A percentile compares a stretch with the other conserved stretches of the same genome.
These are phyloP conservation scores for Asparagopsis taxiformis DNA, from an alignment of 31 red algal species.

Conservation along the genomic window DNA sequence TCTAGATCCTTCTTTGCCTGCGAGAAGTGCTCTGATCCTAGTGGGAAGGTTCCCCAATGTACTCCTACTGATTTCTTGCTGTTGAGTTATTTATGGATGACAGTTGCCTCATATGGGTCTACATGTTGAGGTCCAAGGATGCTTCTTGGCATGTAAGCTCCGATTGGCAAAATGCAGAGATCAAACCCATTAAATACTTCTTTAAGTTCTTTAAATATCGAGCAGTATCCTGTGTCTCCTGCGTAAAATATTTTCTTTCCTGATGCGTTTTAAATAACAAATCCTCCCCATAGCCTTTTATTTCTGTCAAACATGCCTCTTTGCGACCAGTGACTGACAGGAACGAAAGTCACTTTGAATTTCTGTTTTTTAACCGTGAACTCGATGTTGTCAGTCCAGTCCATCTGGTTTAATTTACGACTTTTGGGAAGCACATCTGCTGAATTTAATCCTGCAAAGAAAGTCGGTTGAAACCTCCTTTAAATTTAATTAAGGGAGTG, in stretches of 20 bases:
- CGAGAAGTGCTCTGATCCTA: too few species aligned
- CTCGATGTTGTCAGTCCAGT: background rate
- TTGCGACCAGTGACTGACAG: conserved; percentile 10
- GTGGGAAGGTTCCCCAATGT: conserved; percentile 17
- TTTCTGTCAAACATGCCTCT: conserved; percentile 11
- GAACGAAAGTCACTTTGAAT: conserved; percentile 4
- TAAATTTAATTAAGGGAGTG: conserved; percentile 6
- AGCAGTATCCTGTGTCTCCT: conserved; percentile 29
- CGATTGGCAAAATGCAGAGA: conserved; percentile 22
- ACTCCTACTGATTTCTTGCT: conserved; percentile 2
- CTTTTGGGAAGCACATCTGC: conserved; percentile 3
- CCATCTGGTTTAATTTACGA: background rate
- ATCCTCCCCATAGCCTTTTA: conserved; percentile 19
- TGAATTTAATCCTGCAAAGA: too few species aligned
- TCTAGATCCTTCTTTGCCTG: too few species aligned
- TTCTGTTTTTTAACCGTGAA: conserved; percentile 3
- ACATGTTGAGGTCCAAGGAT: conserved; percentile 8
- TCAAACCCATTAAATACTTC: conserved; percentile 6
- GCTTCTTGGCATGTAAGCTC: conserved; percentile 24
- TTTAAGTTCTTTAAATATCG: conserved; percentile 7
- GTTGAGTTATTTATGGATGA: conserved; percentile 1
- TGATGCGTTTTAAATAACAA: conserved; percentile 1
- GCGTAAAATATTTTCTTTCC: conserved; percentile 9
- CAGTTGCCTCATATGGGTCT: conserved; percentile 21
- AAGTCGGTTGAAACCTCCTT: conserved; percentile 1